Conservation (phyloP, 805 yeast genomes). For the Candida insectalens region DNA sequence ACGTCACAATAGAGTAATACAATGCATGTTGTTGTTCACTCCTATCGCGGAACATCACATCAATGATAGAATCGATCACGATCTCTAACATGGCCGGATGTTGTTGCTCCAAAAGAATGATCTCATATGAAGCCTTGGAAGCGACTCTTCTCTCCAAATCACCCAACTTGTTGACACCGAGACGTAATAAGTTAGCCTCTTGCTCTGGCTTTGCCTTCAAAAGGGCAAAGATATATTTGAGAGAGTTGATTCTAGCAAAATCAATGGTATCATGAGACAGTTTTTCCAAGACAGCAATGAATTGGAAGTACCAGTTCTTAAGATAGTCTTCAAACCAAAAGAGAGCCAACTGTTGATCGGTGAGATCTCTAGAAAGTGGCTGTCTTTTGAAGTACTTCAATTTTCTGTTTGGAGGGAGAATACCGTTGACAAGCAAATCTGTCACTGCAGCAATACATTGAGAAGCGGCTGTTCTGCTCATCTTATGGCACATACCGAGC, state of each 20-base stretch:
- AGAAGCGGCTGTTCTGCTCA: constrained; percentile 85
- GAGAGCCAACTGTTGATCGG: constrained; percentile 52
- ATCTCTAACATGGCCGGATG: constrained; percentile 95
- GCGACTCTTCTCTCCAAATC: constrained; percentile 87
- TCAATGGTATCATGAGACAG: constrained; percentile 86
- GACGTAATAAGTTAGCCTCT: constrained; percentile 79
- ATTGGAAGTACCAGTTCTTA: constrained; percentile 64
- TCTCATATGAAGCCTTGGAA: constrained; percentile 74
- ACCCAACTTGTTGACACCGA: constrained; percentile 92
- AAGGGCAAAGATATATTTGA: constrained; percentile 70
- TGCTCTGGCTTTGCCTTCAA: constrained; percentile 89
- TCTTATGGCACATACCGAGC: constrained; percentile 73
- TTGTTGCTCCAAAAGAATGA: constrained; percentile 72
- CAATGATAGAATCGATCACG: constrained; percentile 70
- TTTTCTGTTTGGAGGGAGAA: constrained; percentile 83
- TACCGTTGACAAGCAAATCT: constrained; percentile 78
- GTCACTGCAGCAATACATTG: constrained; percentile 84
- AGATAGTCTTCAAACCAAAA: constrained; percentile 86
- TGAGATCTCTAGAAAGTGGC: constrained; percentile 34
- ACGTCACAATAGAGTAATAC: constrained; percentile 78
- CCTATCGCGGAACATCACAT: constrained; percentile 62
- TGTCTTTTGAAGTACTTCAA: constrained; percentile 73
- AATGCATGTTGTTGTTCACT: constrained; percentile 82
- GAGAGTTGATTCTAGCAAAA: constrained; percentile 72
- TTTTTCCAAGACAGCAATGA: constrained; percentile 67